Percentiles rank a stretch among this genome's conserved stretches.
Evolutionary conservation across 306 rosid genomes (phyloP).

Genomic region (Neltuma alba): DNA sequence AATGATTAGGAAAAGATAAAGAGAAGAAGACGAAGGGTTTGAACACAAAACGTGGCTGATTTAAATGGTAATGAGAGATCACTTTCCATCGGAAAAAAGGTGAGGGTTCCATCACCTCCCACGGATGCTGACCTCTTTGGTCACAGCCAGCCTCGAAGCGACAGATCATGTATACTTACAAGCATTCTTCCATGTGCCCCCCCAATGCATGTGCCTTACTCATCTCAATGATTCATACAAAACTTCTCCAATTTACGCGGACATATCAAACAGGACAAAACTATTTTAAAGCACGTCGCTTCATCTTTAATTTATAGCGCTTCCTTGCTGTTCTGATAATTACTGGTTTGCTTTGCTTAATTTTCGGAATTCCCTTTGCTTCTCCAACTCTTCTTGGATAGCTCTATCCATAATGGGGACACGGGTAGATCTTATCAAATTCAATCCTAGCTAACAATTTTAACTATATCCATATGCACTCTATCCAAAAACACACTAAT

Average conservation of each 20-base stretch:
- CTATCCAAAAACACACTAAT: neutral
- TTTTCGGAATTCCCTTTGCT: neutral
- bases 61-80: neutral
- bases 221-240: slow-evolving; percentile 22
- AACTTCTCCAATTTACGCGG: neutral
- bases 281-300: neutral
- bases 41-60: neutral
- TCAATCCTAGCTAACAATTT: neutral
- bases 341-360: too few species aligned
- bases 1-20: neutral
- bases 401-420: too few species aligned
- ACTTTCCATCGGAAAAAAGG: neutral
- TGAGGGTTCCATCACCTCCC: neutral
- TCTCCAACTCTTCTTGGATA: neutral
- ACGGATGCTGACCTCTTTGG: slow-evolving; percentile 21
- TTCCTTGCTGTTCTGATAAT: neutral
- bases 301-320: too few species aligned
- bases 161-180: neutral
- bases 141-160: neutral
- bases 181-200: neutral
- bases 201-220: neutral
- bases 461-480: neutral
- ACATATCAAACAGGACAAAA: slow-evolving; percentile 33
- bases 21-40: neutral
- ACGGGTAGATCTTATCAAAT: too few species aligned